Conservation (phyloP, 108 stramenopile species). For the Nannochloropsis salina region DNA sequence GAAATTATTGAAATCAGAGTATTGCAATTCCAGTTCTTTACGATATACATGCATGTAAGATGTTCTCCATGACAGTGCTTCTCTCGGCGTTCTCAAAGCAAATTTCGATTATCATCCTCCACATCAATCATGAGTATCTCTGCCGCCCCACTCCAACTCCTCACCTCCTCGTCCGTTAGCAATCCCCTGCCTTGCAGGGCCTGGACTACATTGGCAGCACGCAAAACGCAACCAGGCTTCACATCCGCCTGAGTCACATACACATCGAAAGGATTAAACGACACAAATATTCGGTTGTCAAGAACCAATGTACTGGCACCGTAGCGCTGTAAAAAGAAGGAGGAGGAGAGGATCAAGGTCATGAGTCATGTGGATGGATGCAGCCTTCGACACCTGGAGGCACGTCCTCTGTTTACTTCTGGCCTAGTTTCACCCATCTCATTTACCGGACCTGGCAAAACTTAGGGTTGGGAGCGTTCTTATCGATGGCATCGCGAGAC, state of each 20-base stretch:
- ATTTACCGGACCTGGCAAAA: slow-evolving; percentile 56
- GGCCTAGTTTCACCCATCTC: too few species aligned
- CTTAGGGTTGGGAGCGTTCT: slow-evolving; percentile 81
- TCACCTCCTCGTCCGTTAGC: slow-evolving; percentile 70
- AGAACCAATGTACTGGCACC: slow-evolving; percentile 86
- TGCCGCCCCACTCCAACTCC: background rate
- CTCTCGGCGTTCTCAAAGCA: too few species aligned
- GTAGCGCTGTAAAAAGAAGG: slow-evolving; percentile 52
- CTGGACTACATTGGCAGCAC: slow-evolving; percentile 73
- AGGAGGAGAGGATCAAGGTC: background rate
- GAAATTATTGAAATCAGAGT: background rate
- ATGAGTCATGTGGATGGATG: too few species aligned
- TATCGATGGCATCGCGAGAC: slow-evolving; percentile 84
- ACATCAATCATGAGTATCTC: too few species aligned
- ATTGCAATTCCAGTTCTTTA: too few species aligned
- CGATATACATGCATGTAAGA: too few species aligned
- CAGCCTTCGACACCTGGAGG: too few species aligned
- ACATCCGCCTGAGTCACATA: slow-evolving; percentile 89
- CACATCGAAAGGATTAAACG: slow-evolving; percentile 90
- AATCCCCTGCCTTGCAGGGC: slow-evolving; percentile 64
- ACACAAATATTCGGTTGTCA: slow-evolving; percentile 87
- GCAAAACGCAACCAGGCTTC: slow-evolving; percentile 87
- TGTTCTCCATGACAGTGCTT: too few species aligned
- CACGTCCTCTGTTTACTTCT: too few species aligned
- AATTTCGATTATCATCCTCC: too few species aligned